Base-by-base conservation (phyloP, 495 filamentous ascomycete species). In the Penicillium canescens region DNA sequence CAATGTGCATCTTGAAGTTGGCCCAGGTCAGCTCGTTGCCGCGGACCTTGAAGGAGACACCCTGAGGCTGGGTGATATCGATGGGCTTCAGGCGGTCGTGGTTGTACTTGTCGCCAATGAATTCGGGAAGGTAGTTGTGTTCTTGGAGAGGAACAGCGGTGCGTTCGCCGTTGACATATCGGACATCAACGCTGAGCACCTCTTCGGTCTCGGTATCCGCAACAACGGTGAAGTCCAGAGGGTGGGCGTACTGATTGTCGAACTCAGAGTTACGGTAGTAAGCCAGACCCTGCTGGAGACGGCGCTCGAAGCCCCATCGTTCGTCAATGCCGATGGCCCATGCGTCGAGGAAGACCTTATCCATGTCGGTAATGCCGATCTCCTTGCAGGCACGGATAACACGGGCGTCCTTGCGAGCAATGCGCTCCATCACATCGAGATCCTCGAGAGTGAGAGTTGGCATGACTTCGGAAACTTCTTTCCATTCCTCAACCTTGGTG, bases 371-470 rank as follows among this genome's bases (percentile, higher is more conserved):
- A 57, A 96, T 90, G 31, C 91, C 91, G 54, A 90, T 83, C 42
- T 93, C 79, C 7, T 80, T 79, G 68, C 91, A 96, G 60, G 92
- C 91, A 64, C 92, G 87, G 61, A 95, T 92, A 46, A 96, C 91
- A 48, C 85, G 87, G 13, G 88, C 79, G 65, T 95, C 87, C 52
- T 81, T 81, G 51, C 91, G 80, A 33, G 82, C 80, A 34, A 90
- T 70, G 52, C 82, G 80, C 72, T 96, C 91, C 46, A 93, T 91
- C n/a, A 86, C 74, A 64, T 90, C 85, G 28, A 95, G 74, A 62
- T 96, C 91, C 64, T 95, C 90, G 78, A 96, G 88, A 10, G 89
- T 93, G 59, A 96, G 90, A 50, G 92, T 83, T 16, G 91, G 91
- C 73, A 94, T 90, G 43, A 91, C 83, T 16, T 88, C 87, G 47